Percentiles rank a stretch among this genome's conserved stretches.
phyloP scores from a whole-genome alignment of 768 basidiomycete genomes.

The Leucocoprinus birnbaumii region DNA sequence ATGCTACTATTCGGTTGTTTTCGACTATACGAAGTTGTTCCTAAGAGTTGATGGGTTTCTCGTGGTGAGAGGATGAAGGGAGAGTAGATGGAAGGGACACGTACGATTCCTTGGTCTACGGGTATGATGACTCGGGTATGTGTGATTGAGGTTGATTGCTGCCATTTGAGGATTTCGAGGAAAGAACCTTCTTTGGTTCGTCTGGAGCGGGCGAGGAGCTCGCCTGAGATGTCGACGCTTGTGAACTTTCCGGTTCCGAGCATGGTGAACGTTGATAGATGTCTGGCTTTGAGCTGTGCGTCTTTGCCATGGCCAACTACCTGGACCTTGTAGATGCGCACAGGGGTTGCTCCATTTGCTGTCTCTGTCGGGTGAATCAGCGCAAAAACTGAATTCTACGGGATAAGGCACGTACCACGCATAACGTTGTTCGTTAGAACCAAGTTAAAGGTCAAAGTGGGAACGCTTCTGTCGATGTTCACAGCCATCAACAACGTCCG shows the following conservation, averaged over 20 bases:
- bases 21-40: constrained; percentile 9
- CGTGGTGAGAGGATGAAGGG: not conserved
- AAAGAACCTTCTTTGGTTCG: constrained; percentile 8
- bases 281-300: constrained; percentile 7
- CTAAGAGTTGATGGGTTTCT: not conserved
- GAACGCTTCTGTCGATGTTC: constrained; percentile 1
- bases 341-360: constrained; percentile 1
- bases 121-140: constrained; percentile 13
- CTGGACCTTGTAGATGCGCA: constrained; percentile 5
- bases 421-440: constrained; percentile 7
- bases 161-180: constrained; percentile 11
- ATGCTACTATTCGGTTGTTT: constrained; percentile 9
- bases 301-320: constrained; percentile 1
- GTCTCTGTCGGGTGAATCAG: not conserved
- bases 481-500: constrained; percentile 11
- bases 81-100: not conserved
- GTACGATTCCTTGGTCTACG: constrained; percentile 6
- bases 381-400: not conserved
- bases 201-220: constrained; percentile 7
- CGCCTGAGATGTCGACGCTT: constrained; percentile 9
- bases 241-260: constrained; percentile 10
- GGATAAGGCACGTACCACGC: not conserved
- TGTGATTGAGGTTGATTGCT: constrained; percentile 4
- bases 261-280: constrained; percentile 7
- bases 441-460: constrained; percentile 6